Base-by-base conservation (phyloP, 1,284 basidiomycete species). In the Ceratobasidium sp. region DNA sequence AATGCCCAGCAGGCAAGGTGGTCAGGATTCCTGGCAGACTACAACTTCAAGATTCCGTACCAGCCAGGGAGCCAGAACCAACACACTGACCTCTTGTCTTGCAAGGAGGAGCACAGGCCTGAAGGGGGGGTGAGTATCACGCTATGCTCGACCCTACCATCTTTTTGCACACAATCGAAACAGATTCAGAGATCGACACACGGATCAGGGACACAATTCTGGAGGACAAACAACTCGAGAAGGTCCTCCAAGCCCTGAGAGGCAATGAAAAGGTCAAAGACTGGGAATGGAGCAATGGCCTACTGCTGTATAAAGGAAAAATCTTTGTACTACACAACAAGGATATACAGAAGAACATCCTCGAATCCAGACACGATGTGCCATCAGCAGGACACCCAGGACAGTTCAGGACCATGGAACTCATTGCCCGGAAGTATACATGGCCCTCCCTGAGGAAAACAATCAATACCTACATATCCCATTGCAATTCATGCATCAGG, bases 1-100 rank as follows among this genome's bases (percentile, higher is more conserved):
- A 77, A 62, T n/a, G 69, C 77, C 0, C 72, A 78, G 0, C 80
- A 80, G 65, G 77, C 76, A 1, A 46, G 80, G 14, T 82, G 81
- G 80, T 74, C 62, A 14, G 76, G 78, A 11, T 9, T 75, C 19
- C 58, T 82, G 3, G 19, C 74, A 2, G 24, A 69, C 6, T 79
- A 77, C 74, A 49, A 76, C 31, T 80, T 77, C 69, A 34, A 31
- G 4, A 77, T 82, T 14, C 31, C 43, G 1, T 80, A 80, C 63
- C 58, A 76, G 0, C 77, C 79, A 1, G 80, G 81, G 4, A 74
- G 61, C 13, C 16, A 75, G n/a, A 77, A 74, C 9, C 71, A 24
- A 0, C 76, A 78, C 31, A 75, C 80, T 7, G 80, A 81, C 63
- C 77, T 80, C 9, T 74, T 81, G 22, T 77, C 79, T 9, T 27